Conservation (phyloP, 2,329 filamentous ascomycete genomes). For the Xylariaceae sp. region DNA sequence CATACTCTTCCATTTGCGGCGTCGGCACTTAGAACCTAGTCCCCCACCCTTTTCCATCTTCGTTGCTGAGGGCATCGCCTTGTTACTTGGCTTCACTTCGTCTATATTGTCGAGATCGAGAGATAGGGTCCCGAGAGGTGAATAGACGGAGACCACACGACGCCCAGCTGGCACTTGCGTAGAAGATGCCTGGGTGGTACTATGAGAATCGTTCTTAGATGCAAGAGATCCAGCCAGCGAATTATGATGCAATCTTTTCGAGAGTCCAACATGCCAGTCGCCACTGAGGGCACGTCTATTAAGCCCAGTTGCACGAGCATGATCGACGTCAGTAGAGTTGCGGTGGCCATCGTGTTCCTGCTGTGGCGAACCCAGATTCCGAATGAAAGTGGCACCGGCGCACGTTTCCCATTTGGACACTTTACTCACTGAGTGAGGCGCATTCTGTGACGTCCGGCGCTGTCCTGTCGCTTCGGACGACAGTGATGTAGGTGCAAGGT, state of each 20-base stretch:
- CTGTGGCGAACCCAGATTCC: conserved; percentile 31
- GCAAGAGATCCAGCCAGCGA: conserved; percentile 17
- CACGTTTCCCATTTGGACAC: conserved; percentile 41
- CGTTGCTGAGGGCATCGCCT: background rate
- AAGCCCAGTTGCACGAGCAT: conserved; percentile 13
- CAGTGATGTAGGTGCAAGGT: conserved; percentile 10
- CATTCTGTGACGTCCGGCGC: conserved; percentile 14
- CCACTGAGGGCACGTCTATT: conserved; percentile 29
- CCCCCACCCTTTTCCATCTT: background rate
- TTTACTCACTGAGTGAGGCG: conserved; percentile 14
- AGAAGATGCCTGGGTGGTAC: conserved; percentile 16
- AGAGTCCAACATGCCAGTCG: conserved; percentile 26
- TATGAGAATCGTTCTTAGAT: conserved; percentile 5
- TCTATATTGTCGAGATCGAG: conserved; percentile 6
- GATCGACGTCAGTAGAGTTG: conserved; percentile 6
- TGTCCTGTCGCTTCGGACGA: conserved; percentile 12
- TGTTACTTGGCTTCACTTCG: background rate
- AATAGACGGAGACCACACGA: conserved; percentile 24
- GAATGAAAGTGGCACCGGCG: conserved; percentile 44
- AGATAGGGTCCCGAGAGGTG: conserved; percentile 14
- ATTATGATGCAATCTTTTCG: conserved; percentile 18
- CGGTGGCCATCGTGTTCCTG: conserved; percentile 9
- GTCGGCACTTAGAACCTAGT: conserved; percentile 11
- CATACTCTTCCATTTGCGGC: conserved; percentile 31
- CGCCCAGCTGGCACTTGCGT: conserved; percentile 17